These are phyloP conservation scores for Narthecium ossifragum DNA, from an alignment of 106 monocot genomes.

Conservation along the genomic window DNA sequence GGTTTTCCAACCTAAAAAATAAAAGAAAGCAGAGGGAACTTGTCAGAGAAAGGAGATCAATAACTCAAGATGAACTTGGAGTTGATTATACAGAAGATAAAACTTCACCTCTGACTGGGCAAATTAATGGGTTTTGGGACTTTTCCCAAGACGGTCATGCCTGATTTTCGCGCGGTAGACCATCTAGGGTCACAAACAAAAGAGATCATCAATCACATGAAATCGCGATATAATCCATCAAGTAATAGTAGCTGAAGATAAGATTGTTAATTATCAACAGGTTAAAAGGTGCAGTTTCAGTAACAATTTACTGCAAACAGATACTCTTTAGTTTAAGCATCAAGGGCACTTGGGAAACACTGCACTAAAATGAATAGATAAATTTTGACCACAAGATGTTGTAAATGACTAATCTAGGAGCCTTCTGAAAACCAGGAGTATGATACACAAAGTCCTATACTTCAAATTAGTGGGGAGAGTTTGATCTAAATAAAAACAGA, in stretches of 20 bases:
- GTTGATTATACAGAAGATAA: not conserved
- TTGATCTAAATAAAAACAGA: too few relatives aligned
- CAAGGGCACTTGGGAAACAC: too few relatives aligned
- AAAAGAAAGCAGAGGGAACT: too few relatives aligned
- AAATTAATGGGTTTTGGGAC: slow-evolving; percentile 53
- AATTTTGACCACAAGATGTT: too few relatives aligned
- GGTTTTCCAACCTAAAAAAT: slow-evolving; percentile 77
- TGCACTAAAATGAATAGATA: too few relatives aligned
- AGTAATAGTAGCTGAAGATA: not conserved
- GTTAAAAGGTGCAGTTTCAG: too few relatives aligned
- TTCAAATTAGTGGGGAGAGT: too few relatives aligned
- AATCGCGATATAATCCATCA: not conserved
- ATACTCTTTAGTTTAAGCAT: too few relatives aligned
- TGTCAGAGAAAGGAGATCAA: not conserved
- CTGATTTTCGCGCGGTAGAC: slow-evolving; percentile 31
- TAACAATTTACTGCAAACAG: too few relatives aligned
- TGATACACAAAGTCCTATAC: too few relatives aligned
- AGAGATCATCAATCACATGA: not conserved
- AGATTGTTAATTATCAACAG: not conserved
- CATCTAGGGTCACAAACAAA: slow-evolving; percentile 12
- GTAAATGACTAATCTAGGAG: too few relatives aligned
- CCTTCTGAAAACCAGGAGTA: too few relatives aligned
- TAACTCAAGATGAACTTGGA: not conserved
- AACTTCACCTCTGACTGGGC: slow-evolving; percentile 39
- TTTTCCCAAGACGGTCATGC: slow-evolving; percentile 53